Evolutionary conservation across 1,139 yeast genomes (phyloP).

Genomic region (Yamadazyma sp.): DNA sequence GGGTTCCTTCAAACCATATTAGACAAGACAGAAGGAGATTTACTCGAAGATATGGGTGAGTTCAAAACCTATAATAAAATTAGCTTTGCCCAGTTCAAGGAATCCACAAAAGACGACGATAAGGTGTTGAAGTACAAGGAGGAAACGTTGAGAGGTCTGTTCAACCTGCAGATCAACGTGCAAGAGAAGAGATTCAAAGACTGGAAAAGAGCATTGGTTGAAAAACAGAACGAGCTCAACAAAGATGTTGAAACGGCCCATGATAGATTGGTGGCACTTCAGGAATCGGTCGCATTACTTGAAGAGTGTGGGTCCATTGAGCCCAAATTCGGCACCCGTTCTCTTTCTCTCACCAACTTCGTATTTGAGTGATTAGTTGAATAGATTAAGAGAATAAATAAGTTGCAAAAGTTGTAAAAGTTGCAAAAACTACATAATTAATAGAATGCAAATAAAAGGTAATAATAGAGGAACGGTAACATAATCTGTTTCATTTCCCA

Average conservation of each 20-base stretch:
- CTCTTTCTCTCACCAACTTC: background rate
- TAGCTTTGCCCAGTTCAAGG: constrained; percentile 36
- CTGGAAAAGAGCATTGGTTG: constrained; percentile 61
- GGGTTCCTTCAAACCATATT: constrained; percentile 36
- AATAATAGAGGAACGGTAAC: too few relatives aligned
- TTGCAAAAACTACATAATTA: background rate
- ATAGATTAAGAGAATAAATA: background rate
- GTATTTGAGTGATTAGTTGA: background rate
- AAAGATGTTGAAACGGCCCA: constrained; percentile 52
- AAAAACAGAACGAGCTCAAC: constrained; percentile 57
- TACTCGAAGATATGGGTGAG: constrained; percentile 10
- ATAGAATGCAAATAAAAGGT: background rate
- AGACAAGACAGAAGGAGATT: background rate
- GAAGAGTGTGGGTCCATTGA: constrained; percentile 8
- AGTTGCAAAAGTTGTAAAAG: background rate
- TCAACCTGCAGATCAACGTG: constrained; percentile 45
- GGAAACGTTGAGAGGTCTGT: constrained; percentile 42
- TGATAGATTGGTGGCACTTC: constrained; percentile 31
- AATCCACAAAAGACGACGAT: constrained; percentile 41
- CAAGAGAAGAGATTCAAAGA: constrained; percentile 65
- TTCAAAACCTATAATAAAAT: constrained; percentile 33
- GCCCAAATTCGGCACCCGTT: background rate
- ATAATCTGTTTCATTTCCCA: too few relatives aligned
- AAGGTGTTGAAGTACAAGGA: constrained; percentile 48
- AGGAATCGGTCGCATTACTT: constrained; percentile 20